Conservation (phyloP, 2,329 filamentous ascomycete species). For the Cordyceps militaris region DNA sequence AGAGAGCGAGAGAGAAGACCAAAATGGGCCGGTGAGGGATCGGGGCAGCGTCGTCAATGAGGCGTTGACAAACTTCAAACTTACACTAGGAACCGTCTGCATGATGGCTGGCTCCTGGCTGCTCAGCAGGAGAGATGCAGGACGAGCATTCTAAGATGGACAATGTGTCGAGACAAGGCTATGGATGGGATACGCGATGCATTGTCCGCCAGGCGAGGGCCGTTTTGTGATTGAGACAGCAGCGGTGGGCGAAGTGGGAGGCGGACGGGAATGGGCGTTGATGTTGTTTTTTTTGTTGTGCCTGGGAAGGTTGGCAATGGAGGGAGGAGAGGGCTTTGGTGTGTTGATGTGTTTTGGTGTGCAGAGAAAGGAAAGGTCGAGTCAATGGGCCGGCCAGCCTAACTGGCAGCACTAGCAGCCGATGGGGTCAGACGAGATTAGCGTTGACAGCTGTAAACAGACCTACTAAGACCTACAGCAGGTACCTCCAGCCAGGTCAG, state of each 20-base stretch:
- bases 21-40: neutral
- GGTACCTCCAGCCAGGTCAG: too few relatives aligned
- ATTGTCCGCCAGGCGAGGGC: slow-evolving; percentile 4
- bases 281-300: neutral
- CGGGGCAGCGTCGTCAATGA: neutral
- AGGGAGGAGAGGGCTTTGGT: neutral
- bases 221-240: neutral
- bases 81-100: slow-evolving; percentile 48
- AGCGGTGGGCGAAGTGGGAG: neutral
- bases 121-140: slow-evolving; percentile 29
- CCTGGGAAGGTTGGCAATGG: neutral
- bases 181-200: slow-evolving; percentile 3
- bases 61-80: slow-evolving; percentile 19
- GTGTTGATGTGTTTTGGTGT: slow-evolving; percentile 2
- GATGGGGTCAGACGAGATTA: too few relatives aligned
- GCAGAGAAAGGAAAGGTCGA: neutral
- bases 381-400: neutral
- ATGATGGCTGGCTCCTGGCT: slow-evolving; percentile 38
- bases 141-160: slow-evolving; percentile 27
- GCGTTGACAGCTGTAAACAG: too few relatives aligned
- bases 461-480: too few relatives aligned
- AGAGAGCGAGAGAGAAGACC: neutral
- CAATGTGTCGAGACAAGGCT: neutral
- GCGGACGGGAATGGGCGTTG: neutral
- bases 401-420: too few relatives aligned